Conservation (phyloP, 768 basidiomycete species). For the Lactarius evosmus region DNA sequence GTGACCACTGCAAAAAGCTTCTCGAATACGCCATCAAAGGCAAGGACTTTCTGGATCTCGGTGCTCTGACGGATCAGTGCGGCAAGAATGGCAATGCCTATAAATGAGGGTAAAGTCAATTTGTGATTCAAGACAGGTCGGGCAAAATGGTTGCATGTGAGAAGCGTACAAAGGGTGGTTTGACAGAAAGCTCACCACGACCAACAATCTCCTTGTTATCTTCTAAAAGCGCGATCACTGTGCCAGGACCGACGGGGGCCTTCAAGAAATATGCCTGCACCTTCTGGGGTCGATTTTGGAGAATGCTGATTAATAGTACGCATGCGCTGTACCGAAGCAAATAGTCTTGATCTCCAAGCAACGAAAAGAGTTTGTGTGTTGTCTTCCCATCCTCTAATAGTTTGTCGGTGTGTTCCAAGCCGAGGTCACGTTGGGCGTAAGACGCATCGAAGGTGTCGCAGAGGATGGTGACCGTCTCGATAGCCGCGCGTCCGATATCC, state of each 20-base stretch:
- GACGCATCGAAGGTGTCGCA: slow-evolving; percentile 71
- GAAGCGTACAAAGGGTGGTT: neutral
- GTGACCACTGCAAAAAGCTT: slow-evolving; percentile 86
- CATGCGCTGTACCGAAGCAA: slow-evolving; percentile 83
- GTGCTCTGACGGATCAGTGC: slow-evolving; percentile 79
- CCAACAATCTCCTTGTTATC: slow-evolving; percentile 87
- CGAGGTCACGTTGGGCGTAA: slow-evolving; percentile 58
- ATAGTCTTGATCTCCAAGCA: slow-evolving; percentile 74
- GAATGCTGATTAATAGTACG: slow-evolving; percentile 73
- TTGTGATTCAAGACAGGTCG: slow-evolving; percentile 1
- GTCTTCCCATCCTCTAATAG: slow-evolving; percentile 71
- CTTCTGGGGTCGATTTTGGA: slow-evolving; percentile 75
- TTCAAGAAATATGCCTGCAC: slow-evolving; percentile 93
- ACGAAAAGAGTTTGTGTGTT: slow-evolving; percentile 68
- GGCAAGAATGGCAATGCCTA: slow-evolving; percentile 83
- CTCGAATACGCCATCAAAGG: slow-evolving; percentile 96
- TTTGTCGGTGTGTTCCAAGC: slow-evolving; percentile 76
- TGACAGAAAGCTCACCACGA: slow-evolving; percentile 56
- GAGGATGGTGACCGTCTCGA: slow-evolving; percentile 84
- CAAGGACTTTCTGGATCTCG: slow-evolving; percentile 94
- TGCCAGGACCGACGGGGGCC: slow-evolving; percentile 69
- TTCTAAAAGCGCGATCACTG: slow-evolving; percentile 71
- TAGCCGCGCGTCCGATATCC: slow-evolving; percentile 87
- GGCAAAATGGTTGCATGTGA: neutral
- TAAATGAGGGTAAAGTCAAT: slow-evolving; percentile 33